A percentile compares a stretch with the other conserved stretches of the same genome.
Evolutionary conservation across 768 basidiomycete species (phyloP).

Genomic region (Clitopilus hobsonii): DNA sequence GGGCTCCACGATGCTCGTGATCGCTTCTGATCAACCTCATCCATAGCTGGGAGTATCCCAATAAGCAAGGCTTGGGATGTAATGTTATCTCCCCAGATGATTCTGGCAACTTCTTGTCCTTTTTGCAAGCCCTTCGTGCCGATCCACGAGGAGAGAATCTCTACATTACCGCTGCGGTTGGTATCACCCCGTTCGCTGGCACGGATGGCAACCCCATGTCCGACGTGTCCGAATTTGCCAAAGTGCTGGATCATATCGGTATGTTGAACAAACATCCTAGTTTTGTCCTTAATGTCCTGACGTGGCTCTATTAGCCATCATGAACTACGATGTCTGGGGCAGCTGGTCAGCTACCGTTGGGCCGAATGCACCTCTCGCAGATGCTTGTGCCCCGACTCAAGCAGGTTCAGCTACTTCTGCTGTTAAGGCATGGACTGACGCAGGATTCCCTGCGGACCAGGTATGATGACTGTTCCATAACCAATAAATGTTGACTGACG

Average conservation of each 20-base stretch:
- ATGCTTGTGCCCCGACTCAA: slow-evolving; percentile 60
- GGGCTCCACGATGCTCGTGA: background rate
- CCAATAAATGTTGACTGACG: background rate
- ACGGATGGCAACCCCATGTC: slow-evolving; percentile 54
- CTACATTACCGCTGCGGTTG: slow-evolving; percentile 49
- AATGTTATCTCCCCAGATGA: slow-evolving; percentile 62
- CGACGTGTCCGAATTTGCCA: slow-evolving; percentile 70
- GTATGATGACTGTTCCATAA: slow-evolving; percentile 9
- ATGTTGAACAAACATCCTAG: slow-evolving; percentile 8
- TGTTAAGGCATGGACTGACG: slow-evolving; percentile 64
- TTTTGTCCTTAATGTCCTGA: background rate
- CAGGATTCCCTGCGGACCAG: slow-evolving; percentile 63
- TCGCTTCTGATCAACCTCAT: background rate
- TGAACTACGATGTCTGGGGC: slow-evolving; percentile 58
- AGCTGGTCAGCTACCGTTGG: slow-evolving; percentile 55
- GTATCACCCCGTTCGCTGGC: slow-evolving; percentile 35
- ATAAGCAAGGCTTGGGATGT: slow-evolving; percentile 58
- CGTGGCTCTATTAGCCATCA: slow-evolving; percentile 37
- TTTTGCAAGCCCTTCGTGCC: slow-evolving; percentile 64
- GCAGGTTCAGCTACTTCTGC: slow-evolving; percentile 71
- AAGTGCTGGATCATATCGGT: slow-evolving; percentile 51
- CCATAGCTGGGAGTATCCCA: slow-evolving; percentile 80
- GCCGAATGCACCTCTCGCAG: slow-evolving; percentile 79
- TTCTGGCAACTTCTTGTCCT: slow-evolving; percentile 69
- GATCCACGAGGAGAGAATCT: slow-evolving; percentile 46